A percentile compares a stretch with the other conserved stretches of the same genome.
Conservation (phyloP, 2,329 filamentous ascomycete genomes). For the Fulvia fulva region DNA sequence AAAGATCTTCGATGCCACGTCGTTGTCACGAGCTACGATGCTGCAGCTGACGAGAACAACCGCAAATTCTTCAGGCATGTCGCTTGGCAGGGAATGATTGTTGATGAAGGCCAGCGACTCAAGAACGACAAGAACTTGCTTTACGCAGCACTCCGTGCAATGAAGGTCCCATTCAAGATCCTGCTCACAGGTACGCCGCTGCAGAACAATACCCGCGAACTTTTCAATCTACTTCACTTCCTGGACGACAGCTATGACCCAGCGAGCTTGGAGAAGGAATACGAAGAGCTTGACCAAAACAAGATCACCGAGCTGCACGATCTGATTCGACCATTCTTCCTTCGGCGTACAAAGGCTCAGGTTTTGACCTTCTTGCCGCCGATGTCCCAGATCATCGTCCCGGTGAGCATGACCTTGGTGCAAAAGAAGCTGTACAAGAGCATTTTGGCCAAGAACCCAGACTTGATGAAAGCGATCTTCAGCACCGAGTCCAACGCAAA, state of each 20-base stretch:
- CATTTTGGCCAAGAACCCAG: conserved; percentile 84
- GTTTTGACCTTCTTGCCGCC: conserved; percentile 89
- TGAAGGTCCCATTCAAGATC: conserved; percentile 78
- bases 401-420: conserved; percentile 88
- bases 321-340: conserved; percentile 69
- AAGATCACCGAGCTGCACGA: conserved; percentile 78
- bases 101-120: conserved; percentile 91
- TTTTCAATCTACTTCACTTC: conserved; percentile 97
- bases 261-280: conserved; percentile 68
- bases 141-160: conserved; percentile 67
- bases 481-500: conserved; percentile 58
- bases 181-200: conserved; percentile 85
- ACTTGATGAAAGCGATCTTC: conserved; percentile 84
- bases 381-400: conserved; percentile 91
- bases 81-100: conserved; percentile 81
- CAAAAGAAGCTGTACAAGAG: conserved; percentile 94
- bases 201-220: conserved; percentile 90
- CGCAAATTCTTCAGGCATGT: conserved; percentile 64
- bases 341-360: conserved; percentile 79
- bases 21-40: conserved; percentile 93
- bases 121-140: conserved; percentile 88
- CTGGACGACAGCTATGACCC: conserved; percentile 71
- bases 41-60: conserved; percentile 72
- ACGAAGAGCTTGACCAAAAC: conserved; percentile 72
- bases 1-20: conserved; percentile 79